Conservation (phyloP, 345 rosid genomes). For the Eucalyptus globulus region DNA sequence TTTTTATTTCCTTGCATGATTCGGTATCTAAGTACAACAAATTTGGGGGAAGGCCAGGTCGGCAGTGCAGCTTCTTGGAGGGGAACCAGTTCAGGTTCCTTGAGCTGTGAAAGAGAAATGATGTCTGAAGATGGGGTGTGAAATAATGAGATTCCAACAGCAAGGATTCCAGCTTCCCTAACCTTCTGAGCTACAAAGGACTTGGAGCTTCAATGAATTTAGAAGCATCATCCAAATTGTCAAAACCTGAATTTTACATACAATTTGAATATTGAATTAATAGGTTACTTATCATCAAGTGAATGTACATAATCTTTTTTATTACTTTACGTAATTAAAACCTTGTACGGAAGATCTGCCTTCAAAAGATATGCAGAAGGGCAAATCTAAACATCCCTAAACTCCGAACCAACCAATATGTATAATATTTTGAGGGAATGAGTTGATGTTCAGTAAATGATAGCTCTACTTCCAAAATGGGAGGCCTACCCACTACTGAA, state of each 20-base stretch:
- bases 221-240: neutral
- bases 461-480: too few species aligned
- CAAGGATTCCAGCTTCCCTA: neutral
- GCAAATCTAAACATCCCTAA: too few species aligned
- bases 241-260: neutral
- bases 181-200: neutral
- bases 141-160: neutral
- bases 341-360: neutral
- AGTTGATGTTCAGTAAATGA: too few species aligned
- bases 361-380: neutral
- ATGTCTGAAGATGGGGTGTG: neutral
- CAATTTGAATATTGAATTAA: neutral
- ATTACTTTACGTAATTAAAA: too few species aligned
- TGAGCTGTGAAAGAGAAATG: neutral
- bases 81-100: neutral
- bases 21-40: neutral
- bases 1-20: neutral
- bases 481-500: too few species aligned
- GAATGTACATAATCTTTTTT: neutral
- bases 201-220: too few species aligned
- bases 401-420: too few species aligned
- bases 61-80: neutral
- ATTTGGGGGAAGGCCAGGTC: neutral
- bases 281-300: neutral
- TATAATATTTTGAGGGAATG: too few species aligned